Conservation (phyloP, 2,329 filamentous ascomycete genomes). For the Incumbomyces delicatus region DNA sequence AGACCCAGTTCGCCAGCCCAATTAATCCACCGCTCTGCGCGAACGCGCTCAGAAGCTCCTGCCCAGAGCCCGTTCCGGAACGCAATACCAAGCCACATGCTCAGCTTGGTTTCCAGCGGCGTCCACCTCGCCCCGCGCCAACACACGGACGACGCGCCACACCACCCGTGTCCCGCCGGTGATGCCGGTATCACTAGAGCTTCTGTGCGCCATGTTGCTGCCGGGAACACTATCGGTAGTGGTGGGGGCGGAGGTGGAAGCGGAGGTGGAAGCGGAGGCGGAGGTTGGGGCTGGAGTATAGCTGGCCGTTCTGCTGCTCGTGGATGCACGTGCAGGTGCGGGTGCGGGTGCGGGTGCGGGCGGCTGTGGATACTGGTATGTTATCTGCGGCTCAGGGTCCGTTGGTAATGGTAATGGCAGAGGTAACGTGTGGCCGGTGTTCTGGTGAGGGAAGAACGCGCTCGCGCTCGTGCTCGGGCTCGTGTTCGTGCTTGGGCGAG, state of each 20-base stretch:
- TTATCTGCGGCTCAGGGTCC: no score
- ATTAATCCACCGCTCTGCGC: no score
- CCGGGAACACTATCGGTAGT: neutral
- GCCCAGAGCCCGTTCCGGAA: neutral
- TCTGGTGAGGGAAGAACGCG: no score
- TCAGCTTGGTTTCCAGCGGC: neutral
- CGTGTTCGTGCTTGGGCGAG: no score
- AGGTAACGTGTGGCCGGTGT: no score
- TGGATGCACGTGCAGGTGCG: no score
- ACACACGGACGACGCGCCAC: neutral
- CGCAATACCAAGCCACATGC: slow-evolving; percentile 4
- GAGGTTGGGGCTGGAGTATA: neutral
- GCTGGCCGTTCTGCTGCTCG: neutral
- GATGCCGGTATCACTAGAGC: no score
- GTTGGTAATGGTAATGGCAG: no score
- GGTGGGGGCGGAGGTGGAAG: neutral
- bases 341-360: no score
- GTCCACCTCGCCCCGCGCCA: slow-evolving; percentile 1
- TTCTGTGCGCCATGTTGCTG: neutral
- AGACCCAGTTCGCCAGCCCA: no score
- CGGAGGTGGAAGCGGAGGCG: neutral
- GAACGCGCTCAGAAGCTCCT: neutral
- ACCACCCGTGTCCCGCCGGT: neutral
- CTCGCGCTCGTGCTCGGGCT: no score
- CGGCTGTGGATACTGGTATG: no score